Conservation (phyloP, 225 moss, liverwort and hornwort species). For the Marchantia polymorpha region DNA sequence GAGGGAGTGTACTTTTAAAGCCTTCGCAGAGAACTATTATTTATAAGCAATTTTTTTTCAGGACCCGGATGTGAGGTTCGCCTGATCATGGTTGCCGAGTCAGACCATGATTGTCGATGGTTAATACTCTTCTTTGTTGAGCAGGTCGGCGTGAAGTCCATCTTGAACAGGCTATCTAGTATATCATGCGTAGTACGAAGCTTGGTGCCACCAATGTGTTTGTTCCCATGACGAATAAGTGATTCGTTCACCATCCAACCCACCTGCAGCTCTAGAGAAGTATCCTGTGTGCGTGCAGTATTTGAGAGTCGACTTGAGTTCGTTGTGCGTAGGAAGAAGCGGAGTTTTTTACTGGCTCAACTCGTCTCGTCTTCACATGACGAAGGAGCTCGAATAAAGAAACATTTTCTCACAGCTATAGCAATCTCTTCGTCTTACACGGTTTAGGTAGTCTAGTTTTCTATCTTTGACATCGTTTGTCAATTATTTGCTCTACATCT, state of each 20-base stretch:
- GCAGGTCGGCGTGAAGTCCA: neutral
- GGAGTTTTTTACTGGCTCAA: neutral
- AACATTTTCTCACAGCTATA: neutral
- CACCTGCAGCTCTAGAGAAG: neutral
- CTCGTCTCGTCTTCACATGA: constrained; percentile 1
- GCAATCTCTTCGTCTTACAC: too few species aligned
- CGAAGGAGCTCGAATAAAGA: constrained; percentile 10
- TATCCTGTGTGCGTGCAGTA: neutral
- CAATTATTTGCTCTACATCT: too few species aligned
- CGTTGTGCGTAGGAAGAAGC: neutral
- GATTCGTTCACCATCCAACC: constrained; percentile 2
- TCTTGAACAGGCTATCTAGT: constrained; percentile 7
- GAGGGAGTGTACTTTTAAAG: neutral
- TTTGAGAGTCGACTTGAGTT: constrained; percentile 3
- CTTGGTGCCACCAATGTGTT: constrained; percentile 1
- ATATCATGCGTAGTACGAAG: constrained; percentile 1
- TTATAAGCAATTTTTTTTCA: neutral
- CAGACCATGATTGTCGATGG: neutral
- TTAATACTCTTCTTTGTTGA: neutral
- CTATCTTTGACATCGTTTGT: too few species aligned
- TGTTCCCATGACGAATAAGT: constrained; percentile 1
- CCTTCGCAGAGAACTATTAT: constrained; percentile 1
- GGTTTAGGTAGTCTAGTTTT: too few species aligned
- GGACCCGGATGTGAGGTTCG: neutral
- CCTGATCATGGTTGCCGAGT: neutral